Percentiles rank a stretch among this genome's conserved stretches.
Evolutionary conservation across 176 grass and related monocot species (phyloP).

Genomic region (Phoenix dactylifera): DNA sequence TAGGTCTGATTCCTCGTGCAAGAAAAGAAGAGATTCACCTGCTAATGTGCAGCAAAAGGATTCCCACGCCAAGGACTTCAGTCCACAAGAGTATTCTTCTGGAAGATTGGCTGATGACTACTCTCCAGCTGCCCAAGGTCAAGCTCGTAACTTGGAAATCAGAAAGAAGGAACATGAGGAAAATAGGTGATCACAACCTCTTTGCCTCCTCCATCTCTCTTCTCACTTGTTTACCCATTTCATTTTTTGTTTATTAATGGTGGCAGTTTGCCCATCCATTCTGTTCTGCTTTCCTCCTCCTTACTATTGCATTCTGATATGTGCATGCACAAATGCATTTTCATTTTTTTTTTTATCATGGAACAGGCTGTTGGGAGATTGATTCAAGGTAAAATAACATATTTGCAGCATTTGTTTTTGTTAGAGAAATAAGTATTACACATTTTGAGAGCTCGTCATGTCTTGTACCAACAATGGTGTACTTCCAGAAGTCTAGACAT

Average conservation of each 20-base stretch:
- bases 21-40: constrained; percentile 44
- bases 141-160: not conserved
- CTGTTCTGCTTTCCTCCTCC: too few species aligned
- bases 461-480: too few species aligned
- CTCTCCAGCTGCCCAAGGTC: not conserved
- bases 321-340: too few species aligned
- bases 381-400: too few species aligned
- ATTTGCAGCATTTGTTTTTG: too few species aligned
- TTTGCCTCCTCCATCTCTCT: not conserved
- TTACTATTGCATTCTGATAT: too few species aligned
- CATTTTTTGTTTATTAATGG: not conserved
- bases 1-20: constrained; percentile 38
- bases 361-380: too few species aligned
- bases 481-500: too few species aligned
- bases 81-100: constrained; percentile 34
- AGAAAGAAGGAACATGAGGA: constrained; percentile 5
- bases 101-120: constrained; percentile 7
- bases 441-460: too few species aligned
- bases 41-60: constrained; percentile 19
- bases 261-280: too few species aligned
- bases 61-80: constrained; percentile 14
- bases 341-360: too few species aligned
- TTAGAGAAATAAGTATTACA: too few species aligned
- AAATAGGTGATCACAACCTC: constrained; percentile 20
- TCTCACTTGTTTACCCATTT: not conserved